Percentiles rank a stretch among this genome's conserved stretches.
phyloP scores from a whole-genome alignment of 441 rosid genomes.

The Gossypium lobatum region DNA sequence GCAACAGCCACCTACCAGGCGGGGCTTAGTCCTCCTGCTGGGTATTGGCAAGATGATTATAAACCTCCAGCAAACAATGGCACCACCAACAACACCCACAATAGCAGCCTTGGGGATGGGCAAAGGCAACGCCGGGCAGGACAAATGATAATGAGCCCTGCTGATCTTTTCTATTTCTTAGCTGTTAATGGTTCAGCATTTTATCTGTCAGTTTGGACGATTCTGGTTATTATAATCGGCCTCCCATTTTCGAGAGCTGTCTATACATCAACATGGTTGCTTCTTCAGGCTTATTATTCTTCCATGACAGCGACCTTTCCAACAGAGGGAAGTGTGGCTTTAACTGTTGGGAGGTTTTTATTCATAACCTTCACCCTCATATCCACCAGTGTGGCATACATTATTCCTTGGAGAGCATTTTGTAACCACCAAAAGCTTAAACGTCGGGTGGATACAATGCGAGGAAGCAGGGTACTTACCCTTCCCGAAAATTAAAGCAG shows the following conservation, averaged over 20 bases:
- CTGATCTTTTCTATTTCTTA: not conserved
- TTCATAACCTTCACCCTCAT: not conserved
- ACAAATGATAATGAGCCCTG: constrained; percentile 9
- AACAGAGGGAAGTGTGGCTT: not conserved
- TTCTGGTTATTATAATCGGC: constrained; percentile 13
- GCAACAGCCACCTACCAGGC: constrained; percentile 32
- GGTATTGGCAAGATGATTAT: constrained; percentile 28
- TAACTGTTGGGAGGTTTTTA: not conserved
- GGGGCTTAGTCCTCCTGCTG: constrained; percentile 24
- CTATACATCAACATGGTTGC: not conserved
- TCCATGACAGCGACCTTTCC: not conserved
- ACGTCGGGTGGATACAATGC: not conserved
- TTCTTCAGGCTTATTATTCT: not conserved
- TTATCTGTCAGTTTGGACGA: constrained; percentile 13
- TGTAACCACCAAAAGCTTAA: not conserved
- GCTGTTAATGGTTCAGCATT: constrained; percentile 19
- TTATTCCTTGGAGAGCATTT: not conserved
- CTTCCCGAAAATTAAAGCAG: not conserved
- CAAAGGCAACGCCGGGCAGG: constrained; percentile 10
- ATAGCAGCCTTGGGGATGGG: not conserved
- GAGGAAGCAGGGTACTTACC: not conserved
- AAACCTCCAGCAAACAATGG: not conserved
- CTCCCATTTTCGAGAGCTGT: constrained; percentile 3
- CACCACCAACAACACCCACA: not conserved
- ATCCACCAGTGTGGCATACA: not conserved